Base-by-base conservation (phyloP, 495 filamentous ascomycete genomes). In the Cudoniella acicularis region DNA sequence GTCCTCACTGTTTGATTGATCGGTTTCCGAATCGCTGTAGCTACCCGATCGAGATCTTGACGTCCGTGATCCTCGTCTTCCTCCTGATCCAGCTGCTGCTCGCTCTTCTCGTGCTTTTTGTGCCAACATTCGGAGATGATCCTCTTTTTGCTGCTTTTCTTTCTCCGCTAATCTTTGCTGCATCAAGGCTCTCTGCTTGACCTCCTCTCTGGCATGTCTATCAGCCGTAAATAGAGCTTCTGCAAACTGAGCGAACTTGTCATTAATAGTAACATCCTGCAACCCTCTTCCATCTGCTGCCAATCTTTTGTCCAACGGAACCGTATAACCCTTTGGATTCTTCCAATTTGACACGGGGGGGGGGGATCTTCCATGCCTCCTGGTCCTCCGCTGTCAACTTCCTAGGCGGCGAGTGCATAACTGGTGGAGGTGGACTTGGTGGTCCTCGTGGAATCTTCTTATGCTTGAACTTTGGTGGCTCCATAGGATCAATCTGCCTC, bases 341-440 rank as follows among this genome's bases (percentile, higher is more conserved):
- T 99, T 99, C 94, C 94, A 99, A 70, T 97, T 96, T 16, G 90
- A 95, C 1, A 99, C 88, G 0, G 95, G 88, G 0, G 94, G n/a
- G 93, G 0, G 94, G 92, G 30, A 98, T 96, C 60, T 86, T 90
- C 94, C 94, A 98, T 13, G 87, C 89, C 72, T 97, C 94, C 73
- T 98, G 95, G 64, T 99, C 94, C 70, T 93, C 93, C 10, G 94
- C 94, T 0, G 95, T 98, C 22, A 98, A 81, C 71, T 98, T 98
- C 59, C 94, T 78, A 1, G 94, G 92, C 18, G 94, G 94, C 2
- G 91, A 96, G 65, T 96, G 95, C 85, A 99, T 90, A 43, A 99
- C 82, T 3, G 94, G 95, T 48, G 94, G 89, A 0, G 94, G 94
- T 1, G 94, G 94, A 24, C 86, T 91, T 1, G 93, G 93, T 48